phyloP scores from a whole-genome alignment of 2,329 filamentous ascomycete genomes.

The Aspergillus sp. region DNA sequence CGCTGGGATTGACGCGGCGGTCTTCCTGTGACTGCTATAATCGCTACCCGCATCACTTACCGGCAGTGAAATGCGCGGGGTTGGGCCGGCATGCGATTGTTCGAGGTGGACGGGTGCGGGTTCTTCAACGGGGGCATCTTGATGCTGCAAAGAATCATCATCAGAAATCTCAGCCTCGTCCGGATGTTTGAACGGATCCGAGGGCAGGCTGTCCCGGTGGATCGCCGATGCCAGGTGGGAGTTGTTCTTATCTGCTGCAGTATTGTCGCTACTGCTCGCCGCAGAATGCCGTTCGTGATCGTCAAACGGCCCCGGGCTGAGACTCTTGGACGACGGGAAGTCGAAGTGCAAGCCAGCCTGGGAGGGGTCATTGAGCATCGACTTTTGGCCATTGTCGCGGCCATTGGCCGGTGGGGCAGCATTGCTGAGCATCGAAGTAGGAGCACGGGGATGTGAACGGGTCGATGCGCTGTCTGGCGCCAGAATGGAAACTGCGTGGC shows the following conservation, averaged over 20 bases:
- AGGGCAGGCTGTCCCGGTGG: constrained; percentile 1
- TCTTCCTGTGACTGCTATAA: constrained; percentile 50
- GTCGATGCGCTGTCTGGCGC: not conserved
- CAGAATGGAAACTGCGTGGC: constrained; percentile 30
- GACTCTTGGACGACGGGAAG: constrained; percentile 14
- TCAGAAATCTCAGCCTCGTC: constrained; percentile 1
- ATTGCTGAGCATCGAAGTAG: constrained; percentile 30
- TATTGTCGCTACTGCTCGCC: constrained; percentile 7
- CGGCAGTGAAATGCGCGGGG: constrained; percentile 33
- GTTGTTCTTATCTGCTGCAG: constrained; percentile 4
- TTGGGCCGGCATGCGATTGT: constrained; percentile 14
- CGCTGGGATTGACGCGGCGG: constrained; percentile 38
- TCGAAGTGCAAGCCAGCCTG: constrained; percentile 15
- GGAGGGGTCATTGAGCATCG: constrained; percentile 10
- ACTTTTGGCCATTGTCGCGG: constrained; percentile 7
- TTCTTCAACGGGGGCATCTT: constrained; percentile 1
- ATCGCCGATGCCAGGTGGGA: not conserved
- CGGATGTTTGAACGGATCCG: constrained; percentile 3
- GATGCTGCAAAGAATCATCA: constrained; percentile 9
- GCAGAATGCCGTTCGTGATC: constrained; percentile 6
- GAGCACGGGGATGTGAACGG: constrained; percentile 50
- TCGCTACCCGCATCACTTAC: constrained; percentile 47
- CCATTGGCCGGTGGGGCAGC: constrained; percentile 12
- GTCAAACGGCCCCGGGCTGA: constrained; percentile 9
- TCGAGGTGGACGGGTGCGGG: constrained; percentile 7